Evolutionary conservation across 495 filamentous ascomycete species (phyloP).

Genomic region (Rhypophila decipiens): DNA sequence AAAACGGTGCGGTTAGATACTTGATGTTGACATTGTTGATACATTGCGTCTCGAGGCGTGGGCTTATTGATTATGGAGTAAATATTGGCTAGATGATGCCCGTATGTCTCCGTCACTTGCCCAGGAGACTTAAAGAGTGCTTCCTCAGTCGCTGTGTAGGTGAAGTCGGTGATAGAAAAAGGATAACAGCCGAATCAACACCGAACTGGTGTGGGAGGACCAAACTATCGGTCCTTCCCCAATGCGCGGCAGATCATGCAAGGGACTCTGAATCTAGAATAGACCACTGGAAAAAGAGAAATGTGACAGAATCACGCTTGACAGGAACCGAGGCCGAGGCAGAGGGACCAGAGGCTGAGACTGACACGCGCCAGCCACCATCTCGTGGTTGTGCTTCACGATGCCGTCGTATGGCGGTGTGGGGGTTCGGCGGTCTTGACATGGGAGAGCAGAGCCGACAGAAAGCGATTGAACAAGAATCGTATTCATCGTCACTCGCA

Average conservation of each 20-base stretch:
- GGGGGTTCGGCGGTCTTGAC: no score
- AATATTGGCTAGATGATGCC: background rate
- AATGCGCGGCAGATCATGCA: slow-evolving; percentile 23
- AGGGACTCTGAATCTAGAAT: slow-evolving; percentile 2
- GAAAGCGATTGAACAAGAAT: no score
- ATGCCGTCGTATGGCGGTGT: background rate
- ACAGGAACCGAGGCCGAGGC: background rate
- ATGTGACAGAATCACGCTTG: background rate
- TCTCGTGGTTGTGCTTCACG: background rate
- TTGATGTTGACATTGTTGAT: background rate
- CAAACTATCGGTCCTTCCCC: background rate
- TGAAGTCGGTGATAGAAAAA: background rate
- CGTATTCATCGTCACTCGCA: no score
- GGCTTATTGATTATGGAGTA: background rate
- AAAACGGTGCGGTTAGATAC: background rate
- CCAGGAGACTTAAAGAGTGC: background rate
- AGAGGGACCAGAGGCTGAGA: no score
- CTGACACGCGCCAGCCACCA: background rate
- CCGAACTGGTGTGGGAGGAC: background rate
- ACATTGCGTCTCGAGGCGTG: background rate
- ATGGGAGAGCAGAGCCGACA: slow-evolving; percentile 26
- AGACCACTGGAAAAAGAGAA: background rate
- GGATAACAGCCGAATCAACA: background rate
- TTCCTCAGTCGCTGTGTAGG: no score
- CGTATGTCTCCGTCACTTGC: background rate